Evolutionary conservation across 106 monocot genomes (phyloP), one percentile per base, ranked within the genome.

Genomic region (Ottelia alismoides): DNA sequence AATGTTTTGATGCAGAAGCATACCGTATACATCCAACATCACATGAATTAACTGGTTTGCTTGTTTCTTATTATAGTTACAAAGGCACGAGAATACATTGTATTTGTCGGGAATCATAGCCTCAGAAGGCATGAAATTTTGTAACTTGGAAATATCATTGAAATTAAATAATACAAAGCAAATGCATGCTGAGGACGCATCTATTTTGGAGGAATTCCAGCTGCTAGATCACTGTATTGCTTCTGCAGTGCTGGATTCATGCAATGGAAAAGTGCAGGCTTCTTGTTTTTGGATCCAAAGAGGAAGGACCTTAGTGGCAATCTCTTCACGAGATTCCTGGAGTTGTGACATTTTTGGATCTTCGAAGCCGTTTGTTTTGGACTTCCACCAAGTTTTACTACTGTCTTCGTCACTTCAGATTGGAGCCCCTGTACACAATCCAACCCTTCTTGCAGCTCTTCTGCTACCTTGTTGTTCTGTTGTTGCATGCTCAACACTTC

Each of bases 211-310:
- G 68, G 74, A 53, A 60, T 22, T 11, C 51, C 60, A 24, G 29
- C 24, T 47, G 65, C 63, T 18, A 74, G 31, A 32, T 82, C 75
- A 43, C 67, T 78, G 64, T 77, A 76, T 35, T 81, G 84, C 31
- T 82, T 81, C 49, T 78, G 81, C 64, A 81, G n/a, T 61, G 72
- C 85, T 2, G 84, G 92, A 56, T 73, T 80, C 49, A 93, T 67
- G 63, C 79, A 71, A 23, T 72, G 30, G 60, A 93, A 88, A 47
- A 88, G 66, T 0, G 87, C 87, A 12, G 71, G 66, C 67, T 78
- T 93, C 64, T 84, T 87, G 19, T 68, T 71, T 48, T 88, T 87
- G 32, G 71, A 66, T 2, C 73, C 79, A 47, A 84, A 93, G 31
- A 93, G 72, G 60, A 93, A 88, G 5, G 72, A 68, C 24, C 70